A percentile compares a stretch with the other conserved stretches of the same genome.
These are phyloP conservation scores for Blastocystis sp. DNA, from an alignment of 352 stramenopile species.

Conservation along the genomic window DNA sequence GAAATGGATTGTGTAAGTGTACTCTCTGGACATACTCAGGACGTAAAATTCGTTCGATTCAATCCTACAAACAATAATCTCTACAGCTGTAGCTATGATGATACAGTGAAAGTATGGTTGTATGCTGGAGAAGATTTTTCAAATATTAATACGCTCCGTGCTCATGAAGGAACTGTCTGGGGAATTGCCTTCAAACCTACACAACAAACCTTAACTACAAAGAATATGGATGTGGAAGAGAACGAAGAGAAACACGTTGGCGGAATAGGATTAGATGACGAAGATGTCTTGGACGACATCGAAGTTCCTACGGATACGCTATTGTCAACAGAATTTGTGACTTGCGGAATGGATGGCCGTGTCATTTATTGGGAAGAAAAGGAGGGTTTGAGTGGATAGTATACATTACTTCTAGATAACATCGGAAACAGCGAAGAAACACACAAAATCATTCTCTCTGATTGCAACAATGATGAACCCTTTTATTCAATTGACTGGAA, in stretches of 20 bases:
- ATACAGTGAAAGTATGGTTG: constrained; percentile 87
- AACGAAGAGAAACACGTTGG: constrained; percentile 55
- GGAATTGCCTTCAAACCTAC: constrained; percentile 74
- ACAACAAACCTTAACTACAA: constrained; percentile 63
- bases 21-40: constrained; percentile 86
- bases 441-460: constrained; percentile 76
- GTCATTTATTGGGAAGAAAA: constrained; percentile 80
- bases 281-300: constrained; percentile 13
- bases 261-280: constrained; percentile 6
- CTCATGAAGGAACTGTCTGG: constrained; percentile 88
- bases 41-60: constrained; percentile 90
- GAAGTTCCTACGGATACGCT: constrained; percentile 1
- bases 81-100: constrained; percentile 81
- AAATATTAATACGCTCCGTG: constrained; percentile 81
- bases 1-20: constrained; percentile 94
- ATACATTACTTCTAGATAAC: background rate
- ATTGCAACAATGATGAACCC: constrained; percentile 77
- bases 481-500: constrained; percentile 87
- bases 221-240: constrained; percentile 65
- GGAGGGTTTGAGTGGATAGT: background rate
- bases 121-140: constrained; percentile 91
- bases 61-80: constrained; percentile 76
- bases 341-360: constrained; percentile 80
- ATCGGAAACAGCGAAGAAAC: constrained; percentile 67
- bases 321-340: constrained; percentile 70